phyloP scores from a whole-genome alignment of 306 rosid species.

The Cyamopsis tetragonoloba region DNA sequence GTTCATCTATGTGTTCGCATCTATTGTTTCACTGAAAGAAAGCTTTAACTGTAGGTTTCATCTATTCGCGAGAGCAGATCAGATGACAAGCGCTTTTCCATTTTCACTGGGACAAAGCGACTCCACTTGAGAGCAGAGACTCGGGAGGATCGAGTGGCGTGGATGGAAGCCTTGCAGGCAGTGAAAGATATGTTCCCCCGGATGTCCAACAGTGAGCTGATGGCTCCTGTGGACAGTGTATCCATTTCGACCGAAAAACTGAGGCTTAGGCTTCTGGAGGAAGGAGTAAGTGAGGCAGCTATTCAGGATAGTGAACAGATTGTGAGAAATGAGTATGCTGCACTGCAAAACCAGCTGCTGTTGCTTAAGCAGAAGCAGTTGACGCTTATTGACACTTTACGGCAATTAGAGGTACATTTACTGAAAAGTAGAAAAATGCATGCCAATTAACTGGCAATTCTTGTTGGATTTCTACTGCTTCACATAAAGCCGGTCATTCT shows the following conservation, averaged over 20 bases:
- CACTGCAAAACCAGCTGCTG: constrained; percentile 69
- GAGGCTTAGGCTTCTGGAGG: constrained; percentile 62
- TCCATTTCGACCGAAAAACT: constrained; percentile 73
- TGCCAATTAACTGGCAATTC: constrained; percentile 28
- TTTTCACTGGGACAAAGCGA: constrained; percentile 88
- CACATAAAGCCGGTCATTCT: constrained; percentile 12
- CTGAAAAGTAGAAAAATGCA: constrained; percentile 42
- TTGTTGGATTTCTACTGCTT: constrained; percentile 22
- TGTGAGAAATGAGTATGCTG: constrained; percentile 73
- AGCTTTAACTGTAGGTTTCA: constrained; percentile 56
- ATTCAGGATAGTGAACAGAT: constrained; percentile 82
- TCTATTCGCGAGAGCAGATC: constrained; percentile 80
- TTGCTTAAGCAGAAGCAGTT: constrained; percentile 85
- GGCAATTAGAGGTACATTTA: constrained; percentile 83
- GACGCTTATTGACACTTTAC: constrained; percentile 68
- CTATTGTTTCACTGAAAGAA: not conserved
- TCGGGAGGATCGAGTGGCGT: constrained; percentile 63
- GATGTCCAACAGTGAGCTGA: constrained; percentile 83
- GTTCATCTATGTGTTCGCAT: not conserved
- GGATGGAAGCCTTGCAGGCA: constrained; percentile 92
- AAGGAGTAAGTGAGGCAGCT: constrained; percentile 63
- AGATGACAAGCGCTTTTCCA: constrained; percentile 85
- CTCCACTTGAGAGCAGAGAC: constrained; percentile 88
- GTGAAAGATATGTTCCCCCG: constrained; percentile 94
- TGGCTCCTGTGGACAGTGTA: constrained; percentile 74